Evolutionary conservation across 192 early-diverging fungal genomes (phyloP).

Genomic region (Coemansia sp.): DNA sequence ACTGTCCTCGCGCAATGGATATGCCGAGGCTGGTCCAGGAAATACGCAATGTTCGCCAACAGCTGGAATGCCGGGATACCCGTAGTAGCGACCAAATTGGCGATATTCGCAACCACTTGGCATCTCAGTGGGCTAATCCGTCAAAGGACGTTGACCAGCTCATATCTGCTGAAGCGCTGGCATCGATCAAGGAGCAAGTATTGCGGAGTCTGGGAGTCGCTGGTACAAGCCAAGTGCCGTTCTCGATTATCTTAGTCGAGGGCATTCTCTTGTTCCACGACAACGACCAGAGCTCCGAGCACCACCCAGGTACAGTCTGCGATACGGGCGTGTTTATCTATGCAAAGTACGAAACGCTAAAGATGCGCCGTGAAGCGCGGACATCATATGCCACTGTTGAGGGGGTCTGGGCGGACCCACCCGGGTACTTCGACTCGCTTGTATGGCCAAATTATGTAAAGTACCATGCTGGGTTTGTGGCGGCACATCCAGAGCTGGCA

Average conservation of each 20-base stretch:
- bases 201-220: constrained; percentile 8
- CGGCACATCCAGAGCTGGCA: constrained; percentile 12
- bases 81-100: neutral
- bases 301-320: constrained; percentile 26
- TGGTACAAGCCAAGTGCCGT: constrained; percentile 17
- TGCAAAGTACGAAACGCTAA: constrained; percentile 61
- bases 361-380: constrained; percentile 63
- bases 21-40: constrained; percentile 31
- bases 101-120: constrained; percentile 12
- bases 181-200: constrained; percentile 2
- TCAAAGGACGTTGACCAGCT: constrained; percentile 35
- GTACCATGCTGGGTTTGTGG: constrained; percentile 23
- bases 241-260: constrained; percentile 54
- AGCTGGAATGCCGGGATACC: neutral
- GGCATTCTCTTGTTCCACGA: constrained; percentile 78
- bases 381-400: constrained; percentile 72
- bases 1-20: constrained; percentile 73
- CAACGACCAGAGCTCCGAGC: constrained; percentile 48
- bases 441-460: constrained; percentile 75
- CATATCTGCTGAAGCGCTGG: constrained; percentile 9
- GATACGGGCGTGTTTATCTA: constrained; percentile 48
- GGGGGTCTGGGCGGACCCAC: constrained; percentile 75
- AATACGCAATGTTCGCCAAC: constrained; percentile 8
- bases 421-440: constrained; percentile 70
- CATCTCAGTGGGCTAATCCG: constrained; percentile 52